Percentiles rank a stretch among this genome's conserved stretches.
phyloP scores from a whole-genome alignment of 73 alveolate species.

The Paramecium biaurelia region DNA sequence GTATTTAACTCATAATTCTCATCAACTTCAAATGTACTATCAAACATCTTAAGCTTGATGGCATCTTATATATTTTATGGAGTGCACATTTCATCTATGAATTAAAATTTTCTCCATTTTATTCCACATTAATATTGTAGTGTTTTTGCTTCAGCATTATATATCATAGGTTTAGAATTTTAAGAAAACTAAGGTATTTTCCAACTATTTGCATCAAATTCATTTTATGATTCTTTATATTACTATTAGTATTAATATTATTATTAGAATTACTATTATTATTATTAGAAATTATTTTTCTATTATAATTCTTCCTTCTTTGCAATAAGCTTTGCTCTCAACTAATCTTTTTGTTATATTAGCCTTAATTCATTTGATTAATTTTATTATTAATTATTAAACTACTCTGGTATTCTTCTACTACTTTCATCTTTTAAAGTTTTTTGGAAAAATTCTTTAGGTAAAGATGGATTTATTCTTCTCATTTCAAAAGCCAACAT shows the following conservation, averaged over 20 bases:
- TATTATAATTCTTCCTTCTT: background rate
- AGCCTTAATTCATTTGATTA: background rate
- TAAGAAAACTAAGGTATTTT: background rate
- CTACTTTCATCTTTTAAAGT: background rate
- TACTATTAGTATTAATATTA: background rate
- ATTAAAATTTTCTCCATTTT: background rate
- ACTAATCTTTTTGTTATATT: background rate
- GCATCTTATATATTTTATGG: background rate
- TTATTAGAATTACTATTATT: background rate
- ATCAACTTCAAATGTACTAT: slow-evolving; percentile 27
- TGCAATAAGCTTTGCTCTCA: background rate
- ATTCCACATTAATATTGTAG: background rate
- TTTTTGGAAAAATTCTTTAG: background rate
- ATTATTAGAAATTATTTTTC: background rate
- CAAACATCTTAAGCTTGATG: background rate
- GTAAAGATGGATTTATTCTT: background rate
- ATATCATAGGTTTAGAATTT: background rate
- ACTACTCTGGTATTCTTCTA: background rate
- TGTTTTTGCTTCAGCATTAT: background rate
- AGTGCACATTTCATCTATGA: background rate
- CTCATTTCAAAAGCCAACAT: background rate
- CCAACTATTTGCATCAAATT: background rate
- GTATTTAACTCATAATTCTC: background rate
- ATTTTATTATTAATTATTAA: background rate
- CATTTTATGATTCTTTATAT: background rate